phyloP scores from a whole-genome alignment of 2,329 filamentous ascomycete genomes.

The Corinectria fuckeliana region DNA sequence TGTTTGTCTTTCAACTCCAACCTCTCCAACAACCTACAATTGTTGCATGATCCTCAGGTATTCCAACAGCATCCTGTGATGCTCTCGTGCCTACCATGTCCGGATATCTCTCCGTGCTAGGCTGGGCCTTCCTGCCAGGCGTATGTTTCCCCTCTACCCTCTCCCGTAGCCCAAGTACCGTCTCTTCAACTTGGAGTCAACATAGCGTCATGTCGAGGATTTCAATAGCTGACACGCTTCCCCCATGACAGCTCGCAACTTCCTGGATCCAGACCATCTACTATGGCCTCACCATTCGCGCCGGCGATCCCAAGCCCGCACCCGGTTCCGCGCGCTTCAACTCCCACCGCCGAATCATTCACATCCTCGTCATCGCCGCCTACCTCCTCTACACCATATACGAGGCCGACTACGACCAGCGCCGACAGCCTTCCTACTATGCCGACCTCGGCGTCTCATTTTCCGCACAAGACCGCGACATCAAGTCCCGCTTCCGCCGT shows the following conservation, averaged over 20 bases:
- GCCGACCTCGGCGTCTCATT: constrained; percentile 74
- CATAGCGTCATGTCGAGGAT: neutral
- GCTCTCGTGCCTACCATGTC: constrained; percentile 51
- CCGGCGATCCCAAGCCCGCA: constrained; percentile 80
- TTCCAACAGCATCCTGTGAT: constrained; percentile 21
- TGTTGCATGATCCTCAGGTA: constrained; percentile 1
- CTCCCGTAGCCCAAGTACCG: neutral
- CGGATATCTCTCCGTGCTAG: constrained; percentile 58
- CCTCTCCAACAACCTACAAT: constrained; percentile 13
- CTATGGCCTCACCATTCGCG: constrained; percentile 88
- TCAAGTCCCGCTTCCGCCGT: constrained; percentile 86
- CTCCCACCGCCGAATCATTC: constrained; percentile 80
- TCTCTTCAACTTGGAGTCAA: neutral
- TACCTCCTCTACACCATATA: constrained; percentile 94
- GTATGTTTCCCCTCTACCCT: constrained; percentile 44
- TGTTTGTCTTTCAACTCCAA: neutral
- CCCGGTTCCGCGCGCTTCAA: constrained; percentile 72
- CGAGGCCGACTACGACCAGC: constrained; percentile 85
- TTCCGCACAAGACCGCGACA: constrained; percentile 72
- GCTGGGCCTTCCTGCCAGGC: constrained; percentile 63
- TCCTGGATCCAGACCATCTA: constrained; percentile 80
- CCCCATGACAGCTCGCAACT: constrained; percentile 72
- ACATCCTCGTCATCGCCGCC: constrained; percentile 78
- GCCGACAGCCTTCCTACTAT: constrained; percentile 78
- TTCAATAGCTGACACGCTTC: constrained; percentile 23